Evolutionary conservation across 345 rosid species (phyloP).

Genomic region (Populus tremula): DNA sequence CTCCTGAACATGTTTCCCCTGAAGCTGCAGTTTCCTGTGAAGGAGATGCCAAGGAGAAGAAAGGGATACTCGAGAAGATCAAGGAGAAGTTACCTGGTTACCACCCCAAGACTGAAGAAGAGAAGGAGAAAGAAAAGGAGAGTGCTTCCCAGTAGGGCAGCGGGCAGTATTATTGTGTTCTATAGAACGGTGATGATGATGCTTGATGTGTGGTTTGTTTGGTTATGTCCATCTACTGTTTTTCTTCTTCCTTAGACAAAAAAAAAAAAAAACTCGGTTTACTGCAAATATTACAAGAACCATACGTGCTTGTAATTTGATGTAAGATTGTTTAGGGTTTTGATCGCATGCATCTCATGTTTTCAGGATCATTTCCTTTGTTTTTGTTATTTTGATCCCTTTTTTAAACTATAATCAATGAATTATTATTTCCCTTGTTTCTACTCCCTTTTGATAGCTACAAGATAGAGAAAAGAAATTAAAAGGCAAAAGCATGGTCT

Average conservation of each 20-base stretch:
- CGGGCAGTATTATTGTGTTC: not conserved
- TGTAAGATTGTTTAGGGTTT: not conserved
- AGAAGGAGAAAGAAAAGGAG: constrained; percentile 36
- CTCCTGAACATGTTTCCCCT: not conserved
- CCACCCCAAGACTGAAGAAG: constrained; percentile 51
- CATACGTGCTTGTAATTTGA: not conserved
- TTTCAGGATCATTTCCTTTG: not conserved
- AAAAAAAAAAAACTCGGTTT: not conserved
- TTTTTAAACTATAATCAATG: not conserved
- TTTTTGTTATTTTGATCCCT: not conserved
- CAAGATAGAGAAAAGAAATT: not conserved
- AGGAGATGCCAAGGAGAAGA: constrained; percentile 56
- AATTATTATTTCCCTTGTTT: not conserved
- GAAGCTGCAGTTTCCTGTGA: constrained; percentile 10
- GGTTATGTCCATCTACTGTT: not conserved
- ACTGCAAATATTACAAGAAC: not conserved
- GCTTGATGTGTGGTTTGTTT: constrained; percentile 7
- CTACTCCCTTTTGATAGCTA: not conserved
- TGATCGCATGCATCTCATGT: not conserved
- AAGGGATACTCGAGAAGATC: constrained; percentile 76
- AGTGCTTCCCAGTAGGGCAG: constrained; percentile 7
- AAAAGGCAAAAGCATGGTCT: not conserved
- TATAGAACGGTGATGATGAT: not conserved
- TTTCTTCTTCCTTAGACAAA: not conserved
- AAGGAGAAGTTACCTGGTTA: constrained; percentile 91